Evolutionary conservation across 805 yeast species (phyloP), one percentile per base, ranked within the genome.

Genomic region (Yarrowia osloensis): DNA sequence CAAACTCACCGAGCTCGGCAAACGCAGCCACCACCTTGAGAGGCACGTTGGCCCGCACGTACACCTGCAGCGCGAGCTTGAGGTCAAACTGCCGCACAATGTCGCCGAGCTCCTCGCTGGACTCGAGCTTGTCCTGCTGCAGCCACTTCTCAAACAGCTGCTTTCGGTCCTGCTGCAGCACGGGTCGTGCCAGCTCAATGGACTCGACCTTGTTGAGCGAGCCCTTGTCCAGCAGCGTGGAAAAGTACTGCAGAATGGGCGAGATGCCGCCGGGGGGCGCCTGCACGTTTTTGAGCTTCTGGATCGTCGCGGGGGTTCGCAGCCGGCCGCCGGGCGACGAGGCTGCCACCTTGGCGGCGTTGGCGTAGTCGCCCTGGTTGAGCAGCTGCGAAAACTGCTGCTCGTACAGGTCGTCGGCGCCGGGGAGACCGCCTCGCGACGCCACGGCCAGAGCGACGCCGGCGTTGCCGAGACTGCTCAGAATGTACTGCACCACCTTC

Each of bases 71-170:
- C 5, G 98, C 97, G 71, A 95, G 82, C 31, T 93, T 85, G 15
- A 89, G 80, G 73, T 94, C 98, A 75, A 85, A 86, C 54, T 96
- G 91, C 75, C 94, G 91, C 70, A 95, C 95, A 74, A 92, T 85
- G 76, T 95, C 99, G 81, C 99, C 99, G 71, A 95, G 84, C 79
- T 93, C 98, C 80, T 95, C 99, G n/a, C 97, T 90, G 63, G 89
- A 87, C 70, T 94, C 93, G 71, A 95, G 85, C 79, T 95, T 95
- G 77, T 92, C 96, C 78, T 95, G 98, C 77, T 88, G 89, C 77
- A 95, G 85, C 93, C 98, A 95, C 81, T 94, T 95, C 79, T 95
- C 99, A 71, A 95, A 88, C 70, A 96, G 82, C 70, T 91, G 96
- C 75, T 90, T 89, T 77, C 97, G 89, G 77, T 91, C 96, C 81